Evolutionary conservation across 768 basidiomycete species (phyloP).

Genomic region (Dioszegia aurantiaca): DNA sequence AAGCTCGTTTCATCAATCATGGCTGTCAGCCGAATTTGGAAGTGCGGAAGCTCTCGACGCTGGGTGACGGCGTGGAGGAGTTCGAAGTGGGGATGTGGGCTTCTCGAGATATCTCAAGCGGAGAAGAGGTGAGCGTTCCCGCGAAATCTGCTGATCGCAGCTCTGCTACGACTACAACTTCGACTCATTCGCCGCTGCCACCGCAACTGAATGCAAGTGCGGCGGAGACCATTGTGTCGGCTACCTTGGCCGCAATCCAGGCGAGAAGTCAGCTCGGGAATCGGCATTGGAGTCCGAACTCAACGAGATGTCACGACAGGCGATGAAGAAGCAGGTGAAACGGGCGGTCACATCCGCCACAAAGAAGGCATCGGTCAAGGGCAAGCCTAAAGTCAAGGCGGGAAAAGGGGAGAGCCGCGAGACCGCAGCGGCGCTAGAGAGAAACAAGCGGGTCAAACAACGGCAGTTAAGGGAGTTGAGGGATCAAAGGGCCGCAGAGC

Average conservation of each 20-base stretch:
- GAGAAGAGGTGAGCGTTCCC: constrained; percentile 47
- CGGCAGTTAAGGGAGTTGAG: constrained; percentile 10
- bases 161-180: constrained; percentile 54
- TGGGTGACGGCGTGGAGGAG: constrained; percentile 51
- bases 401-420: background rate
- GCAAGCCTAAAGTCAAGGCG: constrained; percentile 2
- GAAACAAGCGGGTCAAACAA: constrained; percentile 6
- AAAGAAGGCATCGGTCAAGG: constrained; percentile 14
- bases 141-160: constrained; percentile 18
- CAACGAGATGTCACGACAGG: background rate
- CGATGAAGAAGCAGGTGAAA: constrained; percentile 11
- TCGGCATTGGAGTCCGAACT: constrained; percentile 15
- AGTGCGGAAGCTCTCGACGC: constrained; percentile 50
- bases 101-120: constrained; percentile 46
- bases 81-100: constrained; percentile 55
- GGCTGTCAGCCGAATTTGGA: constrained; percentile 53
- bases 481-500: constrained; percentile 4
- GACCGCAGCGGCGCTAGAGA: background rate
- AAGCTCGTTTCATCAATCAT: constrained; percentile 54
- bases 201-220: constrained; percentile 48
- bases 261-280: constrained; percentile 29
- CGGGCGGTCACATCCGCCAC: constrained; percentile 13
- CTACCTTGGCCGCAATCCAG: constrained; percentile 38
- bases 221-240: constrained; percentile 49
- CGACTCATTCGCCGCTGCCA: constrained; percentile 43